phyloP scores from a whole-genome alignment of 2,329 filamentous ascomycete species.

The Fusarium sp. region DNA sequence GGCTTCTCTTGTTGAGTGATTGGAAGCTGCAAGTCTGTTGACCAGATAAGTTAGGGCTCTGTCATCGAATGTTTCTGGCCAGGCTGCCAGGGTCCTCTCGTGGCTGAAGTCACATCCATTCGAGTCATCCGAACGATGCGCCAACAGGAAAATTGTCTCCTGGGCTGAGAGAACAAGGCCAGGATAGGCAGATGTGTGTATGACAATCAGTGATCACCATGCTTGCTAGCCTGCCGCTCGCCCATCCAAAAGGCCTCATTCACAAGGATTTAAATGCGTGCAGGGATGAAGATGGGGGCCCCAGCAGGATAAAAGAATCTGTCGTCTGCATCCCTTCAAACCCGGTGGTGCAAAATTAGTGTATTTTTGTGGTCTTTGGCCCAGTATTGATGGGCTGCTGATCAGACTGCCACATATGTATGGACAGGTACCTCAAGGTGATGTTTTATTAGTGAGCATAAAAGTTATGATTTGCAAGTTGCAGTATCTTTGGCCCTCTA shows the following conservation, averaged over 20 bases:
- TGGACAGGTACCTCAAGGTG: too few relatives aligned
- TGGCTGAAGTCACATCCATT: neutral
- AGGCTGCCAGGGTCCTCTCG: neutral
- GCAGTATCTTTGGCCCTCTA: too few relatives aligned
- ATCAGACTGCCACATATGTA: too few relatives aligned
- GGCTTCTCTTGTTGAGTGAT: slow-evolving; percentile 7
- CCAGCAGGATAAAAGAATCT: too few relatives aligned
- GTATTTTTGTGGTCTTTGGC: too few relatives aligned
- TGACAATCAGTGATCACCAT: neutral
- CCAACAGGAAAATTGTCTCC: neutral
- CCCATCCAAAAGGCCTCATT: slow-evolving; percentile 9
- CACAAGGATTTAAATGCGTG: slow-evolving; percentile 15
- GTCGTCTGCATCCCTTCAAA: too few relatives aligned
- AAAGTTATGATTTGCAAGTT: too few relatives aligned
- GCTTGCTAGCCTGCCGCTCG: too few relatives aligned
- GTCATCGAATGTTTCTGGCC: slow-evolving; percentile 14
- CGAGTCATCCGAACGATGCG: neutral
- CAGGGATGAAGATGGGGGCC: slow-evolving; percentile 20
- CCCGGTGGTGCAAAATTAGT: too few relatives aligned
- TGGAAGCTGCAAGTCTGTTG: neutral
- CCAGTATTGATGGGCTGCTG: too few relatives aligned
- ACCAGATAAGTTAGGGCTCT: slow-evolving; percentile 14
- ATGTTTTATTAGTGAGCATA: too few relatives aligned
- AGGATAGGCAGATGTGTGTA: neutral
- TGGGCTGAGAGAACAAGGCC: slow-evolving; percentile 1